A percentile compares a stretch with the other conserved stretches of the same genome.
Conservation (phyloP, 495 filamentous ascomycete species). For the Daldinia childiae region DNA sequence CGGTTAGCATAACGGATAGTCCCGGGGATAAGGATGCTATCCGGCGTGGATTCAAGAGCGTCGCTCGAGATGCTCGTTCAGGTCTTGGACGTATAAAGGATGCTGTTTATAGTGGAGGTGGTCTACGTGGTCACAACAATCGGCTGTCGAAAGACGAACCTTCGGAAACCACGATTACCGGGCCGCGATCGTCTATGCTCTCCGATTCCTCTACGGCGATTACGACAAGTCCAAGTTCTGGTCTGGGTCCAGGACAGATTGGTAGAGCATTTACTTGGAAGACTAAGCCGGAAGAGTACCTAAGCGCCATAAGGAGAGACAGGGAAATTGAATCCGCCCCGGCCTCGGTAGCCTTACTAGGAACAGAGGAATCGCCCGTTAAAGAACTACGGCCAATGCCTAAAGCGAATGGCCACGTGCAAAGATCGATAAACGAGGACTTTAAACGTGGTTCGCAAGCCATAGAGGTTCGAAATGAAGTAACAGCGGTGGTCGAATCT, state of each 20-base stretch:
- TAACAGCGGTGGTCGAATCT: conserved; percentile 33
- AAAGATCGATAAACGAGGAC: conserved; percentile 31
- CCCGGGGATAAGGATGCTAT: conserved; percentile 72
- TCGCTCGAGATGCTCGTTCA: conserved; percentile 84
- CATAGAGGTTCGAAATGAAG: conserved; percentile 32
- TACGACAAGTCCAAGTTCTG: conserved; percentile 32
- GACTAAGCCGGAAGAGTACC: conserved; percentile 64
- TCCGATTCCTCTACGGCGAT: conserved; percentile 48
- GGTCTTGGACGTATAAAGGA: conserved; percentile 86
- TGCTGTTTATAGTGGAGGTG: conserved; percentile 69
- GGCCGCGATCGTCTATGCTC: conserved; percentile 50
- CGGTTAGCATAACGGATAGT: conserved; percentile 53
- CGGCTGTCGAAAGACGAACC: conserved; percentile 59
- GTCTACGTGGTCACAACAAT: conserved; percentile 58
- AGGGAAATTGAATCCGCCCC: conserved; percentile 43
- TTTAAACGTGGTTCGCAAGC: conserved; percentile 33
- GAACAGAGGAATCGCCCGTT: conserved; percentile 21
- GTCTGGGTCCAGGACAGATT: conserved; percentile 33
- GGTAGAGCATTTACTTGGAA: conserved; percentile 65
- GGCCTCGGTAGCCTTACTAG: conserved; percentile 24
- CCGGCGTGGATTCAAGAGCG: conserved; percentile 76
- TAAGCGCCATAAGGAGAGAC: conserved; percentile 49
- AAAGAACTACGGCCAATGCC: conserved; percentile 21
- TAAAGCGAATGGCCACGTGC: conserved; percentile 22
- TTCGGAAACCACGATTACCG: conserved; percentile 47